A percentile compares a stretch with the other conserved stretches of the same genome.
These are phyloP conservation scores for Phylloporus gajari DNA, from an alignment of 1,284 basidiomycete species.

Conservation along the genomic window DNA sequence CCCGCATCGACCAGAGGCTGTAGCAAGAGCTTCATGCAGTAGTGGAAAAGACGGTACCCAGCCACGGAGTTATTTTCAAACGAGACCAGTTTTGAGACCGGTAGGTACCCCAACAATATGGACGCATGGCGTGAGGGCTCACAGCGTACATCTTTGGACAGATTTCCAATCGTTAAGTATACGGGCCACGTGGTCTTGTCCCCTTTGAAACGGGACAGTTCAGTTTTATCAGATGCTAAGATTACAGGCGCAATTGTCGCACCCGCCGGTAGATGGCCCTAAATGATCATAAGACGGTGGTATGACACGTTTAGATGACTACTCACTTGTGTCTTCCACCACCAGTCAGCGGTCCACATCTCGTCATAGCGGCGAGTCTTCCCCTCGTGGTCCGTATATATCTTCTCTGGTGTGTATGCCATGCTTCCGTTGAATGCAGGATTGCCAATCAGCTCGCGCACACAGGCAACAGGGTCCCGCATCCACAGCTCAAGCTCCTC, in stretches of 20 bases:
- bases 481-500: slow-evolving; percentile 43
- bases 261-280: background rate
- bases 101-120: background rate
- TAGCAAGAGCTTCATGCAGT: slow-evolving; percentile 1
- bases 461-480: slow-evolving; percentile 44
- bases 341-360: slow-evolving; percentile 45
- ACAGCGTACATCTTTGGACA: background rate
- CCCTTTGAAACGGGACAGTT: slow-evolving; percentile 2
- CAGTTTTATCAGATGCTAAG: slow-evolving; percentile 14
- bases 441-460: slow-evolving; percentile 42
- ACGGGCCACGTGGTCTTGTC: background rate
- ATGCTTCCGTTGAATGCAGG: slow-evolving; percentile 1
- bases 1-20: background rate
- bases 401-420: slow-evolving; percentile 31
- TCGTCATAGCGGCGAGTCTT: slow-evolving; percentile 25
- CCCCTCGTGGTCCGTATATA: slow-evolving; percentile 20
- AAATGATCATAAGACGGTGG: background rate
- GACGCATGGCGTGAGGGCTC: background rate
- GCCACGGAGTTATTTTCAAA: background rate
- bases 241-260: background rate
- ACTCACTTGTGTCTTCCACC: slow-evolving; percentile 33
- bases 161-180: background rate
- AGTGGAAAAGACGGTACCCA: background rate
- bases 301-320: background rate
- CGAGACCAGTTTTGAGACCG: background rate